Evolutionary conservation across 2,329 filamentous ascomycete species (phyloP).

Genomic region (Penicillium psychrosexuale): DNA sequence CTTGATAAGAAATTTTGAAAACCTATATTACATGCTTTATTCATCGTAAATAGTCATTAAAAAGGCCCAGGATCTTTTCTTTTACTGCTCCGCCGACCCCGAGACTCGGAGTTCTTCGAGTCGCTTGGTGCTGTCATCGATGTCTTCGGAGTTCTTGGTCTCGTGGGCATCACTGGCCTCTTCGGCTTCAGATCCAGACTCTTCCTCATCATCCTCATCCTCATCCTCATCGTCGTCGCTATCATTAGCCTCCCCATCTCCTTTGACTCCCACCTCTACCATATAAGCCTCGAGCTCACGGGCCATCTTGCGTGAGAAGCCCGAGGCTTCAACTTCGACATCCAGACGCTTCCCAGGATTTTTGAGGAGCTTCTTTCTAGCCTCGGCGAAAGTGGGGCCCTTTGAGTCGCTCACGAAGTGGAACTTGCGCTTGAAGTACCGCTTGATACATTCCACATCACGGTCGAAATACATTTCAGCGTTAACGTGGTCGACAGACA

Average conservation of each 20-base stretch:
- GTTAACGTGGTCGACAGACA: constrained; percentile 89
- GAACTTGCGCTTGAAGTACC: constrained; percentile 86
- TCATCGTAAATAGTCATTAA: constrained; percentile 31
- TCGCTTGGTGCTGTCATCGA: constrained; percentile 29
- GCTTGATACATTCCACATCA: constrained; percentile 92
- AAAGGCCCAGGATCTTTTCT: constrained; percentile 5
- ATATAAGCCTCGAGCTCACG: constrained; percentile 92
- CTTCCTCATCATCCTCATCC: constrained; percentile 33
- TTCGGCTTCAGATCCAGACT: constrained; percentile 34
- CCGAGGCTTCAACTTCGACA: constrained; percentile 83
- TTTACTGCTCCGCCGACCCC: constrained; percentile 18
- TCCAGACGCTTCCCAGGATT: constrained; percentile 71
- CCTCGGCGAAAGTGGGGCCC: constrained; percentile 82
- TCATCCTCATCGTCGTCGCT: constrained; percentile 37
- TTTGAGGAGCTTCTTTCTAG: constrained; percentile 65
- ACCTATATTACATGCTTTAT: constrained; percentile 23
- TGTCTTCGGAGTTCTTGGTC: constrained; percentile 18
- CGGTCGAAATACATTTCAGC: constrained; percentile 97
- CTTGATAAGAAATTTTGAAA: constrained; percentile 7
- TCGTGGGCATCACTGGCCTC: constrained; percentile 36
- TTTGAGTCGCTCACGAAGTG: constrained; percentile 77
- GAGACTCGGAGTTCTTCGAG: constrained; percentile 35
- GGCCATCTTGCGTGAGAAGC: constrained; percentile 94
- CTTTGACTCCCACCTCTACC: constrained; percentile 63
- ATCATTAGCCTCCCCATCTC: constrained; percentile 44